phyloP scores from a whole-genome alignment of 1,139 yeast genomes.

The Scheffersomyces quercinus region DNA sequence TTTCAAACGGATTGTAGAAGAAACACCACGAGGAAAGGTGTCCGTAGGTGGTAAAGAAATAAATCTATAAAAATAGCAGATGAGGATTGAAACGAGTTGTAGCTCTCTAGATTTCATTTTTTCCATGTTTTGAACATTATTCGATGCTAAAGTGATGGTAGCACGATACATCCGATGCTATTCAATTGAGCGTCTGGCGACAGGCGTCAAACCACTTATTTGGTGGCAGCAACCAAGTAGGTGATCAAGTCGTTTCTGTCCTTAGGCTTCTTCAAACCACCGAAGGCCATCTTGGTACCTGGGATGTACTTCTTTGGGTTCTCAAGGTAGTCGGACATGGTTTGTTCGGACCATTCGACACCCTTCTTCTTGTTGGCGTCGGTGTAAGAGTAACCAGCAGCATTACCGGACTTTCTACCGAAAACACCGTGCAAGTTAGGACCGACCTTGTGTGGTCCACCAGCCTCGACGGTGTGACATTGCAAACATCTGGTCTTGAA shows the following conservation, averaged over 20 bases:
- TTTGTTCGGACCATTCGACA: slow-evolving; percentile 82
- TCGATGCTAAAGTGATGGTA: no score
- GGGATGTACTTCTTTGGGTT: slow-evolving; percentile 99
- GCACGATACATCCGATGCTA: no score
- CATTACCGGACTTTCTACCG: slow-evolving; percentile 90
- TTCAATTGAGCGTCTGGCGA: no score
- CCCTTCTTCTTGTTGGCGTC: slow-evolving; percentile 98
- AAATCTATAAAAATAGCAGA: no score
- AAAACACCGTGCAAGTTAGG: slow-evolving; percentile 96
- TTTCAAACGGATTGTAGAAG: no score
- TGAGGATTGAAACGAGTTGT: no score
- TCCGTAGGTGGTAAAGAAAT: no score
- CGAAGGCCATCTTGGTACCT: slow-evolving; percentile 99
- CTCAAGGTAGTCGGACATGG: slow-evolving; percentile 92
- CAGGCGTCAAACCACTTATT: slow-evolving; percentile 33
- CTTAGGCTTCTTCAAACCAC: slow-evolving; percentile 98
- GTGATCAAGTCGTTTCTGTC: slow-evolving; percentile 97
- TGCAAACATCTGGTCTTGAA: slow-evolving; percentile 99
- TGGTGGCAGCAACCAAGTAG: slow-evolving; percentile 80
- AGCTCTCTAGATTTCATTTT: no score
- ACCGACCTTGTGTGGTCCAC: slow-evolving; percentile 99
- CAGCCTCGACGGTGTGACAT: slow-evolving; percentile 96
- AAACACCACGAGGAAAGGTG: no score
- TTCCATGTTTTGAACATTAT: no score
- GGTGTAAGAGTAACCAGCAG: slow-evolving; percentile 92